A percentile compares a stretch with the other conserved stretches of the same genome.
Conservation (phyloP, 495 filamentous ascomycete genomes). For the Penicillium argentinense region DNA sequence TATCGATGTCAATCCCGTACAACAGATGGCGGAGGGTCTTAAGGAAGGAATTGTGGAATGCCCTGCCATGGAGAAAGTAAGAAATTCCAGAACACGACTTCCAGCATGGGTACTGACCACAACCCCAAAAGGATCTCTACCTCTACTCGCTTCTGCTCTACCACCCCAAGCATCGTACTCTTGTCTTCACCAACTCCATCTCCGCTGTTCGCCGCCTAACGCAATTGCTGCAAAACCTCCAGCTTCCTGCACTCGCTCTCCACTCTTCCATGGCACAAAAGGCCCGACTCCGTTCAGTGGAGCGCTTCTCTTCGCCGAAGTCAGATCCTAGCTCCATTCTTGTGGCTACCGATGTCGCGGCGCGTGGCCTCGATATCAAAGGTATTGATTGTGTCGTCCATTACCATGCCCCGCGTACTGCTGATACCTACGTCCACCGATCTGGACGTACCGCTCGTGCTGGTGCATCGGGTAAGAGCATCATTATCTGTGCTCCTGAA, state of each 20-base stretch:
- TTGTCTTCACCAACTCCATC: constrained; percentile 96
- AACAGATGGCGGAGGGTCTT: constrained; percentile 81
- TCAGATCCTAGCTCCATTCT: constrained; percentile 66
- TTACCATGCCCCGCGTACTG: constrained; percentile 90
- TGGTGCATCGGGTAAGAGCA: constrained; percentile 68
- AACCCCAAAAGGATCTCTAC: constrained; percentile 70
- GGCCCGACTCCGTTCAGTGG: constrained; percentile 87
- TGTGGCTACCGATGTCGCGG: constrained; percentile 92
- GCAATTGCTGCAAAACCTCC: constrained; percentile 80
- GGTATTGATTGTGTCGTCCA: constrained; percentile 84
- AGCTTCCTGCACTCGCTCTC: constrained; percentile 72
- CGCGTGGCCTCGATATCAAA: constrained; percentile 93
- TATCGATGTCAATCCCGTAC: constrained; percentile 83
- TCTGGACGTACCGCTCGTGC: constrained; percentile 94
- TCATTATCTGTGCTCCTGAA: constrained; percentile 87
- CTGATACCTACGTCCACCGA: constrained; percentile 92
- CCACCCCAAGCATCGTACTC: constrained; percentile 71
- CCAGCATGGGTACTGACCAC: background rate
- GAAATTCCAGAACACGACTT: background rate
- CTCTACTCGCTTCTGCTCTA: constrained; percentile 86
- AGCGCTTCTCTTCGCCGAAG: constrained; percentile 74
- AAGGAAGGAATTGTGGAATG: constrained; percentile 93
- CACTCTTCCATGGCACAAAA: constrained; percentile 97
- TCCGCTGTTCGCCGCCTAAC: constrained; percentile 84
- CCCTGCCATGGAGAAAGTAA: constrained; percentile 86